phyloP scores from a whole-genome alignment of 495 filamentous ascomycete genomes.

The Pseudevernia furfuracea region DNA sequence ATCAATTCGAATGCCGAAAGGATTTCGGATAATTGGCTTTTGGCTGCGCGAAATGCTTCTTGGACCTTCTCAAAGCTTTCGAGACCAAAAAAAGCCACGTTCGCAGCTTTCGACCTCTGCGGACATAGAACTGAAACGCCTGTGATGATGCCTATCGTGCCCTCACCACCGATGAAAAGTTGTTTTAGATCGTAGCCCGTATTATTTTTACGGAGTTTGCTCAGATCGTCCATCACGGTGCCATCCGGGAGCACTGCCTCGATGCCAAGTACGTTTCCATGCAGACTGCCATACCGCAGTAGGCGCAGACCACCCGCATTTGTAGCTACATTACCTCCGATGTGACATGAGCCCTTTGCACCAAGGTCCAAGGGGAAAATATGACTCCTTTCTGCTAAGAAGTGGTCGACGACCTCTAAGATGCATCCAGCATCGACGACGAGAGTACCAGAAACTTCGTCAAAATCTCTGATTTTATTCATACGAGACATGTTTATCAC shows the following conservation, averaged over 20 bases:
- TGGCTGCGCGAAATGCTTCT: conserved; percentile 74
- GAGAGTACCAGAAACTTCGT: conserved; percentile 83
- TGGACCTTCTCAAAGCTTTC: conserved; percentile 81
- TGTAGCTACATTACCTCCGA: conserved; percentile 96
- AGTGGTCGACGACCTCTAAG: conserved; percentile 78
- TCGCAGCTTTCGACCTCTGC: conserved; percentile 71
- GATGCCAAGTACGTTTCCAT: conserved; percentile 84
- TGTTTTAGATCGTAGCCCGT: conserved; percentile 98
- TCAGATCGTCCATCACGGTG: conserved; percentile 81
- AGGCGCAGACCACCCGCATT: conserved; percentile 90
- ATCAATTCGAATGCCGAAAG: conserved; percentile 96
- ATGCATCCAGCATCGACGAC: conserved; percentile 88
- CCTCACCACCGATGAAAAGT: conserved; percentile 90
- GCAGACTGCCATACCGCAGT: conserved; percentile 85
- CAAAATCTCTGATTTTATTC: conserved; percentile 85
- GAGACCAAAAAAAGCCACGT: conserved; percentile 84
- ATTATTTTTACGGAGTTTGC: conserved; percentile 89
- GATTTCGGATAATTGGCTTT: conserved; percentile 84
- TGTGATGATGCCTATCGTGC: conserved; percentile 90
- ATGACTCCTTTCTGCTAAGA: conserved; percentile 66
- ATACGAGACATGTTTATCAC: conserved; percentile 82
- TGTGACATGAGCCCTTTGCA: conserved; percentile 94
- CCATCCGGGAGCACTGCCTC: conserved; percentile 91
- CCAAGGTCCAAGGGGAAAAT: conserved; percentile 94
- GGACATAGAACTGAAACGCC: conserved; percentile 84